These are phyloP conservation scores for Beta vulgaris DNA, from an alignment of 148 eudicot species.

Conservation along the genomic window DNA sequence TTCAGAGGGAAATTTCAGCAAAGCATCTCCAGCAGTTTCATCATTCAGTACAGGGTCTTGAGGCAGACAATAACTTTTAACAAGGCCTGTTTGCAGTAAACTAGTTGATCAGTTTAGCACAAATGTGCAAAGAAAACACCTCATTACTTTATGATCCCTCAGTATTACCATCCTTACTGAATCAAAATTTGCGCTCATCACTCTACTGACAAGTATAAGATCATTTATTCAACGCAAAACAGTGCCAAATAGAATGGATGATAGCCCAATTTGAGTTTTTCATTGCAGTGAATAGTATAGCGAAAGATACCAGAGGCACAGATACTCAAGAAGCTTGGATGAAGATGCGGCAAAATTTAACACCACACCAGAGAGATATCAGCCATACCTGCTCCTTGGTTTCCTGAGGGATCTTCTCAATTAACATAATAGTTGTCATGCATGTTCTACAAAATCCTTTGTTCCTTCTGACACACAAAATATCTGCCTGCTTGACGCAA, in stretches of 20 bases:
- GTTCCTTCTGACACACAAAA: constrained; percentile 63
- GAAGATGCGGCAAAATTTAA: constrained; percentile 9
- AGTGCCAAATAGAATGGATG: neutral
- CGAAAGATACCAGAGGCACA: constrained; percentile 4
- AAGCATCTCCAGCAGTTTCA: neutral
- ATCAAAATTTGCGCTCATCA: neutral
- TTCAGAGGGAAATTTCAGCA: neutral
- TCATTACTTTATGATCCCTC: too few species aligned
- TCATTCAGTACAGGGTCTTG: neutral
- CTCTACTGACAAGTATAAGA: neutral
- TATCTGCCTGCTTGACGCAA: constrained; percentile 73
- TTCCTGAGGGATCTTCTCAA: constrained; percentile 67
- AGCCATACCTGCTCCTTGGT: constrained; percentile 66
- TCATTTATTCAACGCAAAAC: neutral
- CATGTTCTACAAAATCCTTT: constrained; percentile 85
- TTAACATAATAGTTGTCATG: constrained; percentile 72
- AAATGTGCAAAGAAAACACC: neutral
- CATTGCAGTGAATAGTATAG: neutral
- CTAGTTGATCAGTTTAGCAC: neutral
- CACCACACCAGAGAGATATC: constrained; percentile 5
- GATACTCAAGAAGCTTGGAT: neutral
- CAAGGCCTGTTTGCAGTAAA: neutral
- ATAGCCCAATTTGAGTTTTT: neutral
- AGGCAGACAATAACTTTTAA: neutral
- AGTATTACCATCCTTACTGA: neutral